phyloP scores from a whole-genome alignment of 768 basidiomycete genomes.

The Pleurotus sapidus region DNA sequence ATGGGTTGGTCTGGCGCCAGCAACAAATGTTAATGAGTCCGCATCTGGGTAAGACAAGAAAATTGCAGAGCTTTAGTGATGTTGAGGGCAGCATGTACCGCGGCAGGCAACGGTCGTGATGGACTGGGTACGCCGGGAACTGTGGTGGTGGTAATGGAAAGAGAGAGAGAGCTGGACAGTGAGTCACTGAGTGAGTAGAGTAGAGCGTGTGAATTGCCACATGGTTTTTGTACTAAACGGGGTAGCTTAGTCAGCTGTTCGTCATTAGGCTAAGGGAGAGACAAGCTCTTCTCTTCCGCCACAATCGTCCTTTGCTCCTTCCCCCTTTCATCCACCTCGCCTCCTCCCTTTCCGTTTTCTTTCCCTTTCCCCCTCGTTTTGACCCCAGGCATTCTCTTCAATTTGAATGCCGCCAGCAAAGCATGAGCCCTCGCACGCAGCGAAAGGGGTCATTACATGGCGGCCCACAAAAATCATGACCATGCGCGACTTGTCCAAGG shows the following conservation, averaged over 20 bases:
- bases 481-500: slow-evolving; percentile 84
- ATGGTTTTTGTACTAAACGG: neutral
- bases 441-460: slow-evolving; percentile 47
- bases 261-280: slow-evolving; percentile 2
- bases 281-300: slow-evolving; percentile 17
- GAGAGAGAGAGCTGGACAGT: too few species aligned
- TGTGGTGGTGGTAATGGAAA: too few species aligned
- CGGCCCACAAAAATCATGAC: slow-evolving; percentile 88
- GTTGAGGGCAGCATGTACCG: too few species aligned
- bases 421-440: slow-evolving; percentile 24
- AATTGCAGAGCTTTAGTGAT: too few species aligned
- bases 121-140: too few species aligned
- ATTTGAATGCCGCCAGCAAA: slow-evolving; percentile 19
- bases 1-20: too few species aligned
- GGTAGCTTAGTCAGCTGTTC: slow-evolving; percentile 9
- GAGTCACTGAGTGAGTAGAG: too few species aligned
- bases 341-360: slow-evolving; percentile 12
- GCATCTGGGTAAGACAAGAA: too few species aligned
- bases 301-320: slow-evolving; percentile 13
- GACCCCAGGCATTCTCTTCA: neutral
- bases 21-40: too few species aligned
- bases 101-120: too few species aligned
- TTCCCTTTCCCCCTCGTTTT: slow-evolving; percentile 9
- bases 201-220: slow-evolving; percentile 2
- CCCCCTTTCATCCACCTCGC: slow-evolving; percentile 14